Base-by-base conservation (phyloP, 768 basidiomycete species). In the Tulasnella sp. region DNA sequence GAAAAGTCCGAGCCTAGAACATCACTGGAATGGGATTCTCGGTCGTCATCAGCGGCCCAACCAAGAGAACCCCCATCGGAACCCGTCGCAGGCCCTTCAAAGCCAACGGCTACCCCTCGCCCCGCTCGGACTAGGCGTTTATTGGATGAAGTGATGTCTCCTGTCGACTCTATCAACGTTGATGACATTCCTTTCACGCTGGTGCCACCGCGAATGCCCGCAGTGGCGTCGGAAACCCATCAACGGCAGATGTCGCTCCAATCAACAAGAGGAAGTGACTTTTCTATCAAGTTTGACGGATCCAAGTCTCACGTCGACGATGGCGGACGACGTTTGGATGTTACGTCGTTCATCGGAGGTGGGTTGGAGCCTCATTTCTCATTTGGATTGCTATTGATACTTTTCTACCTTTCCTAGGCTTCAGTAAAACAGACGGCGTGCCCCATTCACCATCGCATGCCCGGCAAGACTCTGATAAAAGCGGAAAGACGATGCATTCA, bases 281-380 rank as follows among this genome's bases (percentile, higher is more conserved):
- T 49, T 61, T 21, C 59, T 54, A 23, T 42, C 51, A 15, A 62
- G 55, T 14, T 61, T 56, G 31, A 37, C 36, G 23, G 9, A 36
- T 32, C 5, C 14, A 29, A 31, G 46, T 14, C 31, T 54, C 36
- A 61, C 49, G 7, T 31, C 32, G 48, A 55, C 48, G 21, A 50
- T n/a, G 25, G 31, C 17, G 37, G 42, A 59, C 9, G 31, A 48
- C 14, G 61, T n/a, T 59, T 62, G 8, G 60, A 62, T 36, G 81
- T 85, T 17, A 86, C 83, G 14, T 85, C 84, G 1, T 85, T 86
- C 64, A 83, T 86, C 61, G 79, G 69, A 40, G 66, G 76, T 75
- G 57, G 58, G 75, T 9, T 50, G 62, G 32, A 4, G 36, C 7
- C 49, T 17, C 25, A 12, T 17, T 6, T 3, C 8, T 19, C 8